Base-by-base conservation (phyloP, 192 early-diverging fungal genomes). In the Powellomyces hirtus region DNA sequence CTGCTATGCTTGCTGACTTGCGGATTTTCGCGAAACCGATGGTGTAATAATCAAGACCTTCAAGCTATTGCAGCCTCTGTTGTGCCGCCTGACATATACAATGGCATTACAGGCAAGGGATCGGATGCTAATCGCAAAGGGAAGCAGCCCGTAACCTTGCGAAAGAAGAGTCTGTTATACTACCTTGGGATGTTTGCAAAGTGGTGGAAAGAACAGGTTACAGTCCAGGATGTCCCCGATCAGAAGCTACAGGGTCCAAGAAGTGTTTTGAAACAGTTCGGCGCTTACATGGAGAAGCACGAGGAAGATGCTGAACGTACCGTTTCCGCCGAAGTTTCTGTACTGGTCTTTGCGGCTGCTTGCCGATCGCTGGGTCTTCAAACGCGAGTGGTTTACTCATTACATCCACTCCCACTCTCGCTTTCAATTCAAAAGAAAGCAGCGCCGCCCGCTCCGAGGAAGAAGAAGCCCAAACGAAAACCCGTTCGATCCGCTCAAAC, bases 381-480 rank as follows among this genome's bases (percentile, higher is more conserved):
- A 31, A 60, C 87, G 16, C 75, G 90, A 35, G 57, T 92, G 11
- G 71, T 91, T 20, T 85, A 78, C 42, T 89, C 89, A 4, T 46
- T 92, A 5, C 86, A 89, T 38, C 84, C 89, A 1, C 64, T 87
- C 0, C 77, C 91, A 8, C 82, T 90, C 38, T 86, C 82, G 14
- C 59, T 89, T 14, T 46, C 83, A 1, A 74, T 72, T 34, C 44
- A 64, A 8, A 56, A 66, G 42, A 22, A 34, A 24, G 18, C 33
- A n/a, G 16, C 62, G 24, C 61, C 53, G 53, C 18, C 24, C 5
- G 24, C 29, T 30, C 4, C 30, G 4, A 27, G 24, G 55, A 35
- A 55, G 20, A 36, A 37, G 56, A 37, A 11, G 22, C 52, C 53
- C 3, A 56, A 56, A 29, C 24, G 31, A 2, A 56, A 56, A 30